Evolutionary conservation across 2,329 filamentous ascomycete species (phyloP), one percentile per base, ranked within the genome.

Genomic region (Xylaria sp.): DNA sequence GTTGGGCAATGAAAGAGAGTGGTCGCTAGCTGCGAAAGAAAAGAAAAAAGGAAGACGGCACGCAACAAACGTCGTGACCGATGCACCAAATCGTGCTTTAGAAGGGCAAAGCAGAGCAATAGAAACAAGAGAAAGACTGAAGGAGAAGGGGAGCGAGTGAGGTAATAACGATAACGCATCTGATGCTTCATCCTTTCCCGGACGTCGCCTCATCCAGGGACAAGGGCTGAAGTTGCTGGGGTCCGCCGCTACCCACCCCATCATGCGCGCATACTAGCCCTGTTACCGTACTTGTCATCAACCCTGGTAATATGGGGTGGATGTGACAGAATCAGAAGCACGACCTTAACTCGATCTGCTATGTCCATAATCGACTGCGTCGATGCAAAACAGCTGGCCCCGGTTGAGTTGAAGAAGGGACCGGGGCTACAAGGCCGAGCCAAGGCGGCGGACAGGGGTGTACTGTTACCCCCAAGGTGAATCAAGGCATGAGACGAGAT

Each of bases 1-100:
- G 82, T 84, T 83, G 82, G 81, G 71, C 74, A 72, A 75, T 78
- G 72, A 78, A 78, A 74, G 74, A 77, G 75, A 72, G 73, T 74
- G 77, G 74, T 74, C 71, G 73, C 72, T 72, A 78, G 78, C 78
- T 78, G 78, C 76, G 76, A 74, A 77, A 72, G 43, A 76, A 73
- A 71, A 66, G 62, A 78, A 79, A 66, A 63, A 78, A 79, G 77
- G 76, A 74, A 63, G 67, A 70, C 67, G 69, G 72, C 69, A 67
- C 71, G 72, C 72, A 73, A 72, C 70, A 73, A 73, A 71, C 70
- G 72, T 72, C 70, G 70, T 72, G 66, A 70, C 64, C 60, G 66
- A 67, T 71, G 67, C 66, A 71, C 64, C n/a, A 70, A 51, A 60
- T 69, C 66, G 65, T 71, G 69, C 66, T 66, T 65, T 65, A 31